Base-by-base conservation (phyloP, 768 basidiomycete species). In the Tulasnella calospora region DNA sequence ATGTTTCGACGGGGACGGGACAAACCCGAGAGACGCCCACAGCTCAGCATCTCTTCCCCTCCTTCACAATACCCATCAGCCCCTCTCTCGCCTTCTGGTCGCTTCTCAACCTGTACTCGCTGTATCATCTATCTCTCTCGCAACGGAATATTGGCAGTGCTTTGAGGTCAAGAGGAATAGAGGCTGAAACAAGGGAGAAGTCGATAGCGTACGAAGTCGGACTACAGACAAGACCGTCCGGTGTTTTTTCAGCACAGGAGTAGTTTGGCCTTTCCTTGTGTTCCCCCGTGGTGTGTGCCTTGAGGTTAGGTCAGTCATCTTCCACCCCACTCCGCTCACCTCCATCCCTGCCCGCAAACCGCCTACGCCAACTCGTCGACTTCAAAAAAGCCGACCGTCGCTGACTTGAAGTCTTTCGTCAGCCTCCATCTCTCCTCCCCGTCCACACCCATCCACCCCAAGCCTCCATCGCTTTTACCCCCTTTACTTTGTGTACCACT, bases 401-500 rank as follows among this genome's bases (percentile, higher is more conserved):
- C 47, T 51, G 47, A 51, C 21, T 23, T 23, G 19, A 51, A 51
- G 47, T 23, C 17, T 51, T 51, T 51, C 47, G 69, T 35, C 33
- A 70, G 38, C 33, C 33, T 70, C 69, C 69, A 23, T 23, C 38
- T 70, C 69, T 19, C 27, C 69, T 33, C 27, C 27, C 5, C 38
- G 6, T 30, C 69, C 21, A 17, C 27, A 8, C 30, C 5, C 15
- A 1, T 2, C 2, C 17, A 0, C 30, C 69, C 27, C 27, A 70
- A 10, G 8, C 41, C 61, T 10, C 17, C 69, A 70, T 70, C 69
- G 27, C 69, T 70, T 40, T 21, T 3, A 30, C 33, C 69, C 69
- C 69, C 69, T 71, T 71, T 71, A 71, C 69, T 38, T 15, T 51
- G 47, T 51, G 47, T 51, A 51, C 47, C 47, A 51, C 47, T 51